Base-by-base conservation (phyloP, 495 filamentous ascomycete species). In the Podospora appendiculata region DNA sequence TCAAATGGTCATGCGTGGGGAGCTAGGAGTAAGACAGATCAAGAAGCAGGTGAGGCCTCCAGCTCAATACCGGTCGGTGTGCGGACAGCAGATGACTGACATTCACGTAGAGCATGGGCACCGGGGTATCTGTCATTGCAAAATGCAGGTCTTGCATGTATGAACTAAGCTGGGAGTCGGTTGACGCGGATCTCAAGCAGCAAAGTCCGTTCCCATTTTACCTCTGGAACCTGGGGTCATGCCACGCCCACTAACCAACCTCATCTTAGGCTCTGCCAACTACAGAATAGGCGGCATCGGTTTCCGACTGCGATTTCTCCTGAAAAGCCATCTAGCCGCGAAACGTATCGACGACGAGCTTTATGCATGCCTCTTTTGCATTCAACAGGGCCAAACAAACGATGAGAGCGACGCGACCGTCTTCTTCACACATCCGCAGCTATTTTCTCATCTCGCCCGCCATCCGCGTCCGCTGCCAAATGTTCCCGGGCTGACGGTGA, bases 381-480 rank as follows among this genome's bases (percentile, higher is more conserved):
- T 68, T 13, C 65, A 67, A 10, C n/a, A 54, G n/a, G 68, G 68
- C 3, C 50, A 42, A 16, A 71, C 68, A 4, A 45, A 58, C 10
- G 63, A 68, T 32, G 65, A 71, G 44, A 68, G 65, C 49, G 71
- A 74, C 42, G 63, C 71, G 11, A 74, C 71, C 3, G 68, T 72
- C 11, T 74, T 72, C 57, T 68, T 70, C 48, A 63, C 54, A 44
- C 65, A 69, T 52, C 63, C 56, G 46, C 60, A 65, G 46, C 52
- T 74, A 16, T 70, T 72, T 42, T 51, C 58, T 25, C 71, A 74
- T 53, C 49, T 72, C 18, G 60, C 71, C 33, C 67, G 68, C 10
- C 71, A 74, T 41, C 62, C 68, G 18, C 70, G 64, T 1, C 70
- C 75, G 5, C 60, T 77, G 1, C 68, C 74, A 0, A 43, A 47